phyloP scores from a whole-genome alignment of 2,329 filamentous ascomycete species.

The Pseudocercospora fijiensis region DNA sequence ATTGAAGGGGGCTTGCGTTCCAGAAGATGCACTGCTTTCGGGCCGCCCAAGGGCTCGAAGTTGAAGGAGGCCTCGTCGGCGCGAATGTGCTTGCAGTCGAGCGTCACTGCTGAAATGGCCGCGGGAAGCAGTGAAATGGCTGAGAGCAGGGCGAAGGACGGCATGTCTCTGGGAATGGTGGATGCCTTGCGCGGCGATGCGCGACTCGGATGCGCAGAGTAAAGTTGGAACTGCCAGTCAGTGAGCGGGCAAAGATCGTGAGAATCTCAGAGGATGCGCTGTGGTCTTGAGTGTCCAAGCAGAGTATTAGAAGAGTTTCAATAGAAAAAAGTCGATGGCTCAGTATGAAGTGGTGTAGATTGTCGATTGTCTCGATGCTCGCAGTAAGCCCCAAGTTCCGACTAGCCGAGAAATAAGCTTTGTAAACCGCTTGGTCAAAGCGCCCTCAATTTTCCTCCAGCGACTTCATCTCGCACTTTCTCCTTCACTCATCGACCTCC shows the following conservation, averaged over 20 bases:
- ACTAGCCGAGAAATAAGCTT: not conserved
- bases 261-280: not conserved
- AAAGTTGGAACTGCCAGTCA: not conserved
- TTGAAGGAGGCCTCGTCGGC: conserved; percentile 63
- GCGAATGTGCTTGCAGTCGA: conserved; percentile 63
- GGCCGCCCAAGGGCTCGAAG: conserved; percentile 62
- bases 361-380: not conserved
- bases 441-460: not conserved
- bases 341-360: not conserved
- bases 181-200: conserved; percentile 8
- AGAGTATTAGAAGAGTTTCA: not conserved
- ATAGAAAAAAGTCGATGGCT: not conserved
- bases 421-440: not conserved
- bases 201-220: not conserved
- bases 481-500: conserved; percentile 1
- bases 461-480: not conserved
- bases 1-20: conserved; percentile 50
- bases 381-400: not conserved
- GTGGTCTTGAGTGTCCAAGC: not conserved
- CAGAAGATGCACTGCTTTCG: conserved; percentile 65
- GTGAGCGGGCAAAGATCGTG: not conserved
- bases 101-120: conserved; percentile 47
- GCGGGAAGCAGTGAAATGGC: conserved; percentile 35
- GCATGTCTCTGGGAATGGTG: conserved; percentile 14
- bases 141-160: conserved; percentile 23